phyloP scores from a whole-genome alignment of 2,329 filamentous ascomycete species.

The Talaromyces islandicus region DNA sequence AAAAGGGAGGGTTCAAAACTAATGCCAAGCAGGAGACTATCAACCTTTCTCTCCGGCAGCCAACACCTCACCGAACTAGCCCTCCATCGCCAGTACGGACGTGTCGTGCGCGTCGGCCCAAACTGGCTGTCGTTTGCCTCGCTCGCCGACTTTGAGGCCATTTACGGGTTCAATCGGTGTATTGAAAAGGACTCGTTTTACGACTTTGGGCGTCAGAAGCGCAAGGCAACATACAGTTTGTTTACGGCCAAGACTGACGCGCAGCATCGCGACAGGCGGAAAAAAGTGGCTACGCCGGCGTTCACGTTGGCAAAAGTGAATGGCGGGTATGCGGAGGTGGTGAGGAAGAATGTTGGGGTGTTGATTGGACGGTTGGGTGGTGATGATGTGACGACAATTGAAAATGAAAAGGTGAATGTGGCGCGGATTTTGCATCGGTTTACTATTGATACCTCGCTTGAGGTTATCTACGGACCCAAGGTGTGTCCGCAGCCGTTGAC shows the following conservation, averaged over 20 bases:
- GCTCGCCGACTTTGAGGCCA: conserved; percentile 13
- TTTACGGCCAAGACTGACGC: conserved; percentile 12
- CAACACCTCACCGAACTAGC: conserved; percentile 13
- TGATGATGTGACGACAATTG: background rate
- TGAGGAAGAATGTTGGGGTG: conserved; percentile 12
- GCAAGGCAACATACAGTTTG: conserved; percentile 9
- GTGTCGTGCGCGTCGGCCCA: conserved; percentile 14
- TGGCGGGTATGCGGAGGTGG: conserved; percentile 9
- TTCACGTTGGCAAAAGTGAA: conserved; percentile 10
- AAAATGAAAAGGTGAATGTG: conserved; percentile 8
- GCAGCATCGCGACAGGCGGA: conserved; percentile 12
- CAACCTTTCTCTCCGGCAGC: conserved; percentile 11
- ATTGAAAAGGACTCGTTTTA: conserved; percentile 17
- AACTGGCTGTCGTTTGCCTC: conserved; percentile 16
- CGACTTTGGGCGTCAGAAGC: conserved; percentile 10
- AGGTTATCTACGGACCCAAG: conserved; percentile 14
- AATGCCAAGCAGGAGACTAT: conserved; percentile 10
- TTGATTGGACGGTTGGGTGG: conserved; percentile 9
- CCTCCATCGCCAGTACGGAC: conserved; percentile 14
- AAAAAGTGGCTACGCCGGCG: conserved; percentile 13
- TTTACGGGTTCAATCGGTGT: conserved; percentile 16
- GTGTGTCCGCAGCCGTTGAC: conserved; percentile 12
- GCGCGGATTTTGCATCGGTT: conserved; percentile 12
- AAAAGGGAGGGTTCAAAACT: no score
- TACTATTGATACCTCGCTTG: conserved; percentile 13